A percentile compares a stretch with the other conserved stretches of the same genome.
Evolutionary conservation across 2,329 filamentous ascomycete genomes (phyloP).

Genomic region (Nemania diffusa): DNA sequence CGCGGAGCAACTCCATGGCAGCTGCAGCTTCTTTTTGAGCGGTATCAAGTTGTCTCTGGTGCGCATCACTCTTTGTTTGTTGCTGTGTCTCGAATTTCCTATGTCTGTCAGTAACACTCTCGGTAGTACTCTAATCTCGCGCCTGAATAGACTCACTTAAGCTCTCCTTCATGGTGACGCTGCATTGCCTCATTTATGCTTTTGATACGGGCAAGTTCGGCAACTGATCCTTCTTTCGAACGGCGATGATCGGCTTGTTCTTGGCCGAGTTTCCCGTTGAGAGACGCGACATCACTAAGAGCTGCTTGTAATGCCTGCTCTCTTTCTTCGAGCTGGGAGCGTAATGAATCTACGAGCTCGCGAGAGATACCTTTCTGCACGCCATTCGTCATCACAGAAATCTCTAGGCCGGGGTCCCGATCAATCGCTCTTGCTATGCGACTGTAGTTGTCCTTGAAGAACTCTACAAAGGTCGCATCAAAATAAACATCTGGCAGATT

Average conservation of each 20-base stretch:
- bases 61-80: constrained; percentile 58
- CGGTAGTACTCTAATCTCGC: constrained; percentile 7
- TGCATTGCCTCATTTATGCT: constrained; percentile 77
- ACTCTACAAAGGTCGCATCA: constrained; percentile 87
- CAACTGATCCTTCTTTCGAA: constrained; percentile 66
- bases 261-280: constrained; percentile 71
- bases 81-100: constrained; percentile 58
- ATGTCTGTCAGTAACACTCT: constrained; percentile 38
- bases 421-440: constrained; percentile 86
- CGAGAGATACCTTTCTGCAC: constrained; percentile 92
- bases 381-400: constrained; percentile 81
- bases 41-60: constrained; percentile 43
- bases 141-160: constrained; percentile 56
- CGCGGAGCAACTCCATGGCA: constrained; percentile 41
- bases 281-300: constrained; percentile 57
- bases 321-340: constrained; percentile 79
- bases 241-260: constrained; percentile 78
- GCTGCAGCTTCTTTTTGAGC: constrained; percentile 43
- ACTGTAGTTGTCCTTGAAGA: constrained; percentile 95
- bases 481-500: constrained; percentile 84
- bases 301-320: constrained; percentile 62
- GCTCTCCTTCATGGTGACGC: constrained; percentile 73
- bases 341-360: constrained; percentile 87
- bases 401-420: constrained; percentile 87
- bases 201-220: constrained; percentile 68